Conservation (phyloP, 2,329 filamentous ascomycete genomes). For the Colletotrichum caudatum region DNA sequence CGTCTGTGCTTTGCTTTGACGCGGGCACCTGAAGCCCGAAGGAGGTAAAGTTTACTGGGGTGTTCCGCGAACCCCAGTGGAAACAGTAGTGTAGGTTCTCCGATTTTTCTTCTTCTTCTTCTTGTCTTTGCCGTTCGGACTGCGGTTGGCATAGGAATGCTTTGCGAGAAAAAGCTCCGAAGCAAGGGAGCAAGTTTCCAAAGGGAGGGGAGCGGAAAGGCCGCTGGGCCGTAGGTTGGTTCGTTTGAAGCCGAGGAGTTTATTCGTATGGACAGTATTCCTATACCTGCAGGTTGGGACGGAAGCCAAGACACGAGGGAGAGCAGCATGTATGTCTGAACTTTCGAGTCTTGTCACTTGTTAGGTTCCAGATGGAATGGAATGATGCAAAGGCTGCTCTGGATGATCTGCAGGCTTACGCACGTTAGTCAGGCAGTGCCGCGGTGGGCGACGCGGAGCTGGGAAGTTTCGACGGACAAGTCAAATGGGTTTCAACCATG, state of each 20-base stretch:
- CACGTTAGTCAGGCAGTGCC: too few species aligned
- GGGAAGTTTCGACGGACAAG: background rate
- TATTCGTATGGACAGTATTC: background rate
- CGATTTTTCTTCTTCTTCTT: background rate
- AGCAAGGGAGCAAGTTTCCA: slow-evolving; percentile 19
- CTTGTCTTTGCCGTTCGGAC: slow-evolving; percentile 1
- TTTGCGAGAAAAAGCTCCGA: background rate
- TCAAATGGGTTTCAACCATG: background rate
- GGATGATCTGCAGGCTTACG: background rate
- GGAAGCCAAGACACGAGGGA: slow-evolving; percentile 15
- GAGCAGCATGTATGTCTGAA: slow-evolving; percentile 31
- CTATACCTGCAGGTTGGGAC: background rate
- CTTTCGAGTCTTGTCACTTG: slow-evolving; percentile 38
- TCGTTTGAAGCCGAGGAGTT: too few species aligned
- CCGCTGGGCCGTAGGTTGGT: background rate
- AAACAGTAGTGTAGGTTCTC: background rate
- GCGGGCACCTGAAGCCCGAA: background rate
- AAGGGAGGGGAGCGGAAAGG: background rate
- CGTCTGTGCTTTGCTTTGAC: background rate
- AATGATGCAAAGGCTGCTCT: slow-evolving; percentile 9
- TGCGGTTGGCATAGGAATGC: slow-evolving; percentile 1
- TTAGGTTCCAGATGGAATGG: slow-evolving; percentile 32
- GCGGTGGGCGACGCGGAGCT: background rate
- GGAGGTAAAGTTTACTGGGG: slow-evolving; percentile 33
- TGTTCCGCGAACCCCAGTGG: slow-evolving; percentile 8